Conservation (phyloP, 306 rosid species). For the Prunus padus region DNA sequence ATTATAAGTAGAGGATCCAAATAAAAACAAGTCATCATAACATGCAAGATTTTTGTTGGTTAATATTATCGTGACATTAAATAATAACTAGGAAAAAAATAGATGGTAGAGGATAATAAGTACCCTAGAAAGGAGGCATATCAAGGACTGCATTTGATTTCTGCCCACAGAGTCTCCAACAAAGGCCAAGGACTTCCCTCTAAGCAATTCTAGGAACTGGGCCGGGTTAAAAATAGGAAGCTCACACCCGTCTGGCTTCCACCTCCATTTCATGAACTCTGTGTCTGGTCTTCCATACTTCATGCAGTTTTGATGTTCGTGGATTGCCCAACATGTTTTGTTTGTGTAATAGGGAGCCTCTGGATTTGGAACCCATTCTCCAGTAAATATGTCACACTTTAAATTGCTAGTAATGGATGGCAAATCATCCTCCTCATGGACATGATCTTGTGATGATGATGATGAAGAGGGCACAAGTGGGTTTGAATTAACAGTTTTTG, state of each 20-base stretch:
- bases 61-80: neutral
- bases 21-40: neutral
- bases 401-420: neutral
- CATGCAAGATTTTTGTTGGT: neutral
- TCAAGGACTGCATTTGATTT: conserved; percentile 82
- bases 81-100: neutral
- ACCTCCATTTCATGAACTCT: conserved; percentile 79
- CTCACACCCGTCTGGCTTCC: conserved; percentile 84
- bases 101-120: neutral
- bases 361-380: conserved; percentile 83
- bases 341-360: conserved; percentile 79
- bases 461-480: neutral
- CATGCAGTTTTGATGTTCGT: conserved; percentile 85
- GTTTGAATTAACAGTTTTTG: conserved; percentile 10
- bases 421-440: neutral
- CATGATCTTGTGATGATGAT: neutral
- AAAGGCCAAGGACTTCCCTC: conserved; percentile 83
- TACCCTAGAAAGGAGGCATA: conserved; percentile 56
- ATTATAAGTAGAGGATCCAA: neutral
- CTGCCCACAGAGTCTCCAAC: conserved; percentile 94
- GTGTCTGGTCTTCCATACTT: conserved; percentile 79
- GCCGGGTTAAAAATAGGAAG: conserved; percentile 74
- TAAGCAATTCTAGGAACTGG: conserved; percentile 67
- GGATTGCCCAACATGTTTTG: conserved; percentile 80
- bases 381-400: conserved; percentile 73